Base-by-base conservation (phyloP, 441 rosid species). In the Codiaeum variegatum region DNA sequence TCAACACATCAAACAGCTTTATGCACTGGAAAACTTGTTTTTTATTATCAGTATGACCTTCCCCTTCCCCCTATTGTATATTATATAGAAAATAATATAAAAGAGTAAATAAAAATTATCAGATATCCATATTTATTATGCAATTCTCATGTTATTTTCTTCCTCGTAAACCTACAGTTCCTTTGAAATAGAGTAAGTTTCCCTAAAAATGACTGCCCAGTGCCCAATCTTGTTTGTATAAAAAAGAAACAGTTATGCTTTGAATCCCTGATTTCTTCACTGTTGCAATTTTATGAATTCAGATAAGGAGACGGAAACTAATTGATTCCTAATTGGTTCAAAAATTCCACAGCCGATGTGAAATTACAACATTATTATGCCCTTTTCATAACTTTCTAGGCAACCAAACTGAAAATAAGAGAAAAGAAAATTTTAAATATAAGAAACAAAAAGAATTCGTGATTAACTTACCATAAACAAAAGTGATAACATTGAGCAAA, bases 401-500 rank as follows among this genome's bases (percentile, higher is more conserved):
- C 29, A 74, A 44, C 34, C 62, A 40, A 42, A 72, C 2, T 11
- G 24, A 51, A 47, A 74, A 52, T n/a, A 4, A 60, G 36, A 60
- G 23, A 56, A 32, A 32, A 6, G 10, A 38, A 3, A 6, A n/a
- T n/a, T 12, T 34, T 6, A 18, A 31, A 3, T 0, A 23, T 7
- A 61, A 23, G 24, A 31, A 38, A 40, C 62, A 46, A n/a, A 55
- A 46, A 32, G 59, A 44, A 31, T 6, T 40, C 13, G 2, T 5
- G 34, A 42, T 18, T 7, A 55, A 66, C 78, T 34, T 78, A 85
- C 92, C 92, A 73, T 79, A 86, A 52, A 90, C 78, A 67, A 85
- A 34, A 54, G 96, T 75, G 68, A 85, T 66, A 67, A 76, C 80
- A 69, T 87, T 90, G 73, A 88, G 91, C 77, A 88, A 69, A 65